Evolutionary conservation across 2,329 filamentous ascomycete species (phyloP).

Genomic region (Microdochium trichocladiopsis): DNA sequence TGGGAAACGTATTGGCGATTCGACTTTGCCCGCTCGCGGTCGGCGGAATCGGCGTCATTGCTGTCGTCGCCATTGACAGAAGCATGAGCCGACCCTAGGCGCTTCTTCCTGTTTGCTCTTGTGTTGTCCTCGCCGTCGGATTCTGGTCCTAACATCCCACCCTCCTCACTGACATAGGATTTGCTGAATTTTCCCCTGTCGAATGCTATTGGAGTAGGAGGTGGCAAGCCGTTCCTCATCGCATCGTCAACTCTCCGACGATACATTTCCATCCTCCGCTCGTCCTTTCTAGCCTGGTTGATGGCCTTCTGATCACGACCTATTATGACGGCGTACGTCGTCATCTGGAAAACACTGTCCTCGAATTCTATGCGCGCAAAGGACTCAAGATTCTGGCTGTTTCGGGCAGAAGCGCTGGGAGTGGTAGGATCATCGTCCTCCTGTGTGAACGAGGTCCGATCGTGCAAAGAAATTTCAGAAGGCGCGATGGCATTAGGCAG

Average conservation of each 20-base stretch:
- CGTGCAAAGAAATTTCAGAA: constrained; percentile 22
- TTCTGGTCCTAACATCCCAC: constrained; percentile 59
- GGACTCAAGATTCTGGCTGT: constrained; percentile 40
- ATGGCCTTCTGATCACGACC: constrained; percentile 61
- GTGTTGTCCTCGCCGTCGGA: constrained; percentile 46
- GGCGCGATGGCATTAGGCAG: constrained; percentile 20
- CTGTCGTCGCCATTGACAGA: constrained; percentile 34
- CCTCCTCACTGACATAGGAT: constrained; percentile 63
- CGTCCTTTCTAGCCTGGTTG: constrained; percentile 44
- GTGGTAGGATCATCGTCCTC: constrained; percentile 25
- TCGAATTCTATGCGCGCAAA: constrained; percentile 61
- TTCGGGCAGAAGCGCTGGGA: constrained; percentile 19
- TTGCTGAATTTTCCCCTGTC: constrained; percentile 51
- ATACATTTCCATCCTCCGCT: constrained; percentile 38
- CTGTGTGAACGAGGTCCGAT: constrained; percentile 18
- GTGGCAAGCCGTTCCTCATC: constrained; percentile 38
- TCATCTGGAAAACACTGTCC: constrained; percentile 75
- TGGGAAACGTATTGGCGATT: constrained; percentile 55
- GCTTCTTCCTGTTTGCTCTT: constrained; percentile 36
- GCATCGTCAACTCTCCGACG: constrained; percentile 38
- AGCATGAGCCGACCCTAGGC: constrained; percentile 32
- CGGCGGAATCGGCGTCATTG: constrained; percentile 30
- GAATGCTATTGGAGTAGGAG: constrained; percentile 40
- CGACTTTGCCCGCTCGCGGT: constrained; percentile 25
- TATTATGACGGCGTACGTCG: constrained; percentile 64